These are phyloP conservation scores for Carex kokanica DNA, from an alignment of 176 grass and related monocot genomes.

Conservation along the genomic window DNA sequence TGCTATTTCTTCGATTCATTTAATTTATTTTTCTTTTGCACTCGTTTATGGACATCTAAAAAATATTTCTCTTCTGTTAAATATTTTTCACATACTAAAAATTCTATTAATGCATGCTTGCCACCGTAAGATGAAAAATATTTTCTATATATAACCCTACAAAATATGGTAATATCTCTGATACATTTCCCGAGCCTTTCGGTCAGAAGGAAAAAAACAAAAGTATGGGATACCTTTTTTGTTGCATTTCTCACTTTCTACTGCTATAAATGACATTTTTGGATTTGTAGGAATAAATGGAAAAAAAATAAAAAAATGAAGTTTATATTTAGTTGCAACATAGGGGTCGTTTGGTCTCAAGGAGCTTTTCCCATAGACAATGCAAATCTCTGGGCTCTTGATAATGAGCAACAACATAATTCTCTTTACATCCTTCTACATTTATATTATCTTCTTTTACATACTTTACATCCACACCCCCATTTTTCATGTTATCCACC, in stretches of 20 bases:
- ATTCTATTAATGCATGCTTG: no score
- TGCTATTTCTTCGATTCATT: no score
- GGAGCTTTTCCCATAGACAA: constrained; percentile 75
- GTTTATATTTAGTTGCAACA: constrained; percentile 48
- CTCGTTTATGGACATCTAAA: no score
- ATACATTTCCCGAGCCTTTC: no score
- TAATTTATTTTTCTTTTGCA: no score
- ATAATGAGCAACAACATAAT: constrained; percentile 85
- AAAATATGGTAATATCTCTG: no score
- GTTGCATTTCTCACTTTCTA: background rate
- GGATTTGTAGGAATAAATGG: background rate
- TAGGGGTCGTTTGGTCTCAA: constrained; percentile 47
- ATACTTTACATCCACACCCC: constrained; percentile 59
- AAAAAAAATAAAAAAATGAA: background rate
- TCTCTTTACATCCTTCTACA: constrained; percentile 52
- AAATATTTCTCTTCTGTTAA: no score
- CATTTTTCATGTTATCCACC: constrained; percentile 62
- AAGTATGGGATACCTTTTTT: background rate
- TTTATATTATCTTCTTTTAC: constrained; percentile 64
- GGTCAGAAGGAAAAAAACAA: no score
- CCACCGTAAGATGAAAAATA: no score
- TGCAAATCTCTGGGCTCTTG: constrained; percentile 77
- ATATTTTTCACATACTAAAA: no score
- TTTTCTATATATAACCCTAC: no score
- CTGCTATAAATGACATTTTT: background rate